Base-by-base conservation (phyloP, 2,329 filamentous ascomycete species). In the Fusarium hostae region DNA sequence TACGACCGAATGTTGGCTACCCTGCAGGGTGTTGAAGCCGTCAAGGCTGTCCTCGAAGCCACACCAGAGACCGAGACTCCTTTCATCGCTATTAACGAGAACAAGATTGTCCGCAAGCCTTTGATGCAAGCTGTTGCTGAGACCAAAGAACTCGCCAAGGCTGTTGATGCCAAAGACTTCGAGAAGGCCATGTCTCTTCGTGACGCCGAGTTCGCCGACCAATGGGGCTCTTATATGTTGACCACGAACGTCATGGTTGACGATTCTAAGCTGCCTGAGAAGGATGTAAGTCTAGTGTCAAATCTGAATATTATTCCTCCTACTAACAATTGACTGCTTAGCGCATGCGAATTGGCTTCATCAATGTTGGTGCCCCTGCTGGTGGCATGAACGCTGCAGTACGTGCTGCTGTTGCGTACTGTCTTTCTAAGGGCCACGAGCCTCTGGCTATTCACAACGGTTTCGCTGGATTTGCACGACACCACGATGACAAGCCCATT, bases 301-400 rank as follows among this genome's bases (percentile, higher is more conserved):
- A 30, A 6, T 16, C 9, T 34, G 40, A 18, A 9, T 58, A 6
- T 51, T 28, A 6, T 4, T 34, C 22, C 20, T 24, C 12, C 12
- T 11, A 35, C 63, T 59, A 10, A 56, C 35, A 37, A 32, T 28
- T 59, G 34, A 65, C 79, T 85, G 65, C 85, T 20, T 71, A 95
- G 92, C 90, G 91, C 74, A 94, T 98, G 93, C 91, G 90, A 73
- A 93, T 99, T 77, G 96, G 94, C 52, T 97, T 99, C 78, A 94
- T 99, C 82, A 97, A 98, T 77, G 95, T 98, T 28, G 96, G 96
- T 77, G 96, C 96, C 16, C 96, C 96, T 11, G 96, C 96, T 34
- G 96, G 96, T 81, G 96, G 96, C 77, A 98, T 99, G 93, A 99
- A 99, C 82, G 95, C 95, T 32, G 96, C 96, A 44, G 96, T 97